A percentile compares a stretch with the other conserved stretches of the same genome.
phyloP scores from a whole-genome alignment of 768 basidiomycete species.

The Suillus decipiens region DNA sequence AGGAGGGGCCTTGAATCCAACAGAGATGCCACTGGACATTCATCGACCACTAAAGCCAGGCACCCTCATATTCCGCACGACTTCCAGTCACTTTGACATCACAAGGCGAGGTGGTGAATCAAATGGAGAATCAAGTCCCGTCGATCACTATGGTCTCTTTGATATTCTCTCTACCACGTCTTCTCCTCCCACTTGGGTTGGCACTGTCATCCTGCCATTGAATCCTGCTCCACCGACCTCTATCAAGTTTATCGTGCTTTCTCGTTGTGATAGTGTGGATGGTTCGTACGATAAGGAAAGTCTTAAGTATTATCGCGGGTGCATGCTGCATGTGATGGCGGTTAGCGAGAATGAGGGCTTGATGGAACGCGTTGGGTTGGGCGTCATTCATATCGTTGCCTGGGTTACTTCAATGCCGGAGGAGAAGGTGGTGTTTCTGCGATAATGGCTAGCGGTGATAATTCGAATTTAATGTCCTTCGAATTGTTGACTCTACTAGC shows the following conservation, averaged over 20 bases:
- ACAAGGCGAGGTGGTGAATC: conserved; percentile 6
- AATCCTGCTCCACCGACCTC: conserved; percentile 9
- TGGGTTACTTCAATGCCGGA: conserved; percentile 15
- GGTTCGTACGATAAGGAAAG: conserved; percentile 17
- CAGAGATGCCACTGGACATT: conserved; percentile 3
- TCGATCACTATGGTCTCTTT: conserved; percentile 15
- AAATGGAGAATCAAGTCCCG: not conserved
- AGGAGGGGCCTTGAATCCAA: not conserved
- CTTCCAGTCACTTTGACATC: conserved; percentile 14
- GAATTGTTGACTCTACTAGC: not conserved
- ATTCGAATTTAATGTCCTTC: not conserved
- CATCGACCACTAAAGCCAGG: conserved; percentile 15
- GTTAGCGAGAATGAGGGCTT: conserved; percentile 13
- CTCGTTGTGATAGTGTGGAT: conserved; percentile 3
- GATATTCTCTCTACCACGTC: conserved; percentile 11
- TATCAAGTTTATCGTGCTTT: conserved; percentile 24
- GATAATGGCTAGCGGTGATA: not conserved
- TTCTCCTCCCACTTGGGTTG: conserved; percentile 3
- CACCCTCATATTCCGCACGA: conserved; percentile 28
- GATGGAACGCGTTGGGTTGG: conserved; percentile 25
- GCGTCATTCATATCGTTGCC: conserved; percentile 20
- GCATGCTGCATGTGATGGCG: conserved; percentile 25
- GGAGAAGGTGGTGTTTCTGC: conserved; percentile 2
- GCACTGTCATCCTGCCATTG: conserved; percentile 21
- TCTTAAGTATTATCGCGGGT: conserved; percentile 17